Percentiles rank a stretch among this genome's conserved stretches.
These are phyloP conservation scores for Athelia sp. DNA, from an alignment of 1,284 basidiomycete genomes.

Conservation along the genomic window DNA sequence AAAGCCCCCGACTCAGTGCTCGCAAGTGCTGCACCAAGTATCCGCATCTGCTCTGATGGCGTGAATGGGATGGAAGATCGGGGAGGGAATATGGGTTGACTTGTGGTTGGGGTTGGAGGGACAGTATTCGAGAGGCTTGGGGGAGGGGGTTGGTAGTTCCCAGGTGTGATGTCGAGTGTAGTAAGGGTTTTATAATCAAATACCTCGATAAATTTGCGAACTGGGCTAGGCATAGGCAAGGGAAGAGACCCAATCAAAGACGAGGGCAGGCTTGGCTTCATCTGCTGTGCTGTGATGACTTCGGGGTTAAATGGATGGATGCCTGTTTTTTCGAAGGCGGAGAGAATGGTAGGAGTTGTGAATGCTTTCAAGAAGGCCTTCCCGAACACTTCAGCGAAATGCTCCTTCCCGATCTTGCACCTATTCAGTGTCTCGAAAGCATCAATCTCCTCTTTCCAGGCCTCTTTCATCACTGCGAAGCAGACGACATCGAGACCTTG, in stretches of 20 bases:
- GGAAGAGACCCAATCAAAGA: slow-evolving; percentile 19
- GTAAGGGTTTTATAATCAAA: slow-evolving; percentile 12
- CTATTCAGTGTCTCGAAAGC: slow-evolving; percentile 12
- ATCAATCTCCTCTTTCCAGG: slow-evolving; percentile 10
- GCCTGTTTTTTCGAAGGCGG: slow-evolving; percentile 25
- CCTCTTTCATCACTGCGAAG: slow-evolving; percentile 23
- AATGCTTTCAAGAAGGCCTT: slow-evolving; percentile 18
- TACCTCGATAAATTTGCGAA: slow-evolving; percentile 16
- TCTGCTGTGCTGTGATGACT: slow-evolving; percentile 17
- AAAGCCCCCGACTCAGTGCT: slow-evolving; percentile 17
- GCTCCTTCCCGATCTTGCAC: slow-evolving; percentile 16
- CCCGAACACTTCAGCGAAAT: slow-evolving; percentile 22
- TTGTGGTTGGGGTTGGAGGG: slow-evolving; percentile 10
- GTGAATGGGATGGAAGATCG: slow-evolving; percentile 11
- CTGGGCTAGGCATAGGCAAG: slow-evolving; percentile 17
- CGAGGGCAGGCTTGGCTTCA: slow-evolving; percentile 18
- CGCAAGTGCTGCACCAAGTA: slow-evolving; percentile 7
- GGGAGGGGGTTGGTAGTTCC: slow-evolving; percentile 4
- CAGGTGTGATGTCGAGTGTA: slow-evolving; percentile 8
- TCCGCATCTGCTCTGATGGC: slow-evolving; percentile 15
- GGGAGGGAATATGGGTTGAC: slow-evolving; percentile 9
- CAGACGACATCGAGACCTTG: slow-evolving; percentile 36
- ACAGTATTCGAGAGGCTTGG: slow-evolving; percentile 10
- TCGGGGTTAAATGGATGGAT: slow-evolving; percentile 23
- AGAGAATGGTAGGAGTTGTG: slow-evolving; percentile 12